Evolutionary conservation across 441 rosid species (phyloP), one percentile per base, ranked within the genome.

Genomic region (Euphorbia corollata): DNA sequence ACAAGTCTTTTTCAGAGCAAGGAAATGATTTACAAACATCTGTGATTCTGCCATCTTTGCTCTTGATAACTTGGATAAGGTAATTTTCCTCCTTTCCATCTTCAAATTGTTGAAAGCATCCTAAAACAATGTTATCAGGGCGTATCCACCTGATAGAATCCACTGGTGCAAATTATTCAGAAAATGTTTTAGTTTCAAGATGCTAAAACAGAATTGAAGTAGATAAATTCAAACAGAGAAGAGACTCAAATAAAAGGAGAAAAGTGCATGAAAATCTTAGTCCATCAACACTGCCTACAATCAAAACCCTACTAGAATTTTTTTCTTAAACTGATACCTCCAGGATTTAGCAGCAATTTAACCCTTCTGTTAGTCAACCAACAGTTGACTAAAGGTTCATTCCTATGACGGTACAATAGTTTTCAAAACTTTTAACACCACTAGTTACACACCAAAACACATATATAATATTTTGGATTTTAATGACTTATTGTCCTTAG

Each of bases 81-180:
- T 89, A 94, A 77, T 81, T 78, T 79, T 86, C 92, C 77, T 88
- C 98, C 75, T 64, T 65, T 55, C 82, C 96, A 66, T 88, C 94
- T 7, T 68, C 78, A 61, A 80, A 79, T 65, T 85, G 78, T 72
- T 83, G 84, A 74, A 79, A 83, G 84, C 93, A 85, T 64, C 99
- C 99, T 1, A 94, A 65, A 59, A 94, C 56, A 39, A 94, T 83
- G 75, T 88, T 85, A 81, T 87, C 90, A 54, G 30, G 76, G 57
- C 88, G 88, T 59, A 94, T 75, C 99, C 99, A 94, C 79, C 68
- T 82, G 79, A 94, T 82, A 73, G 89, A 85, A 86, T 94, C 99
- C 84, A 94, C 99, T 91, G 91, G 79, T 65, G 78, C 79, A 82
- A 54, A 68, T 65, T 64, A 73, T 71, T 73, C 65, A 76, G 70